Base-by-base conservation (phyloP, 106 monocot genomes). In the Allium fistulosum region DNA sequence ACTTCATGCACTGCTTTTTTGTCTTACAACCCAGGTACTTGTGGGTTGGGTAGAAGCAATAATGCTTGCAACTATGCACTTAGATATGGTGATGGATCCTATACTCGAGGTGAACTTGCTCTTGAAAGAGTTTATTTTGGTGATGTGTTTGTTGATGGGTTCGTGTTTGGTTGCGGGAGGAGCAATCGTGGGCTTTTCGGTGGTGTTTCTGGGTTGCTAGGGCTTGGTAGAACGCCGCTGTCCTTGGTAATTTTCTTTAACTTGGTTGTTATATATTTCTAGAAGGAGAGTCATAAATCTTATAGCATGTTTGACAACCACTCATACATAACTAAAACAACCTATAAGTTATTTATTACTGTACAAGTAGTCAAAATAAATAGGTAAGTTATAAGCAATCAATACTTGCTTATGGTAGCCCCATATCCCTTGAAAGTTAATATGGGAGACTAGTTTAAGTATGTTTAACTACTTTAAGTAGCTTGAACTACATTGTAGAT, bases 31-130 rank as follows among this genome's bases (percentile, higher is more conserved):
- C 66, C 87, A 1, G 51, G 80, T 57, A 53, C 74, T n/a, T 87
- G 91, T 62, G 61, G 61, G 12, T 67, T 73, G 11, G 61, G 81
- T 37, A 2, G 4, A 37, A 5, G 37, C 10, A 78, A 70, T 50
- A 74, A 73, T 62, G 62, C 69, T 7, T 90, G 93, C 66, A 81
- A 83, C 71, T 94, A 94, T 74, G 81, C 86, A 65, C 84, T 94
- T 13, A 81, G 89, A 45, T 94, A 94, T 62, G 89, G 93, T 61
- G 93, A 94, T 46, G 93, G 93, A 7, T 94, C 93, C 12, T 94
- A 86, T 77, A 94, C 86, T 15, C 83, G 83, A 15, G 93, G 93
- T 10, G 89, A 90, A 37, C 87, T 94, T 61, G 86, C 76, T 11
- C 79, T 55, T 4, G 93, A 94, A 56, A 79, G 70, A 8, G 37